Percentiles rank a stretch among this genome's conserved stretches.
Evolutionary conservation across 2,329 filamentous ascomycete species (phyloP).

Genomic region (Arthroderma uncinatum): DNA sequence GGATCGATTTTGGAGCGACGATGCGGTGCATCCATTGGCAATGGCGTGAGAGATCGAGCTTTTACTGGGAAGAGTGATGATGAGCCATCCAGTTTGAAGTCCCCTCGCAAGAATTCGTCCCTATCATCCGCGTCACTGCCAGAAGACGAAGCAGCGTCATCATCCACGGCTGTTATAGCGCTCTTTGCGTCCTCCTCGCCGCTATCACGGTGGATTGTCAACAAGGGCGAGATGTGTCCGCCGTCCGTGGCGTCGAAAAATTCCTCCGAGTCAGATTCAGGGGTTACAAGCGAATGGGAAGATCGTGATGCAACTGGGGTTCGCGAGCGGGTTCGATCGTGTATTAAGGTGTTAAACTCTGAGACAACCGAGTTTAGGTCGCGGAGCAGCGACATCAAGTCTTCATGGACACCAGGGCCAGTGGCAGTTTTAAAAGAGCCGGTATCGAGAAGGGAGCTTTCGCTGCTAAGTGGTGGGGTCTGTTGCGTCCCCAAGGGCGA

Average conservation of each 20-base stretch:
- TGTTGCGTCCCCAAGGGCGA: constrained; percentile 38
- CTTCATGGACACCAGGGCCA: constrained; percentile 55
- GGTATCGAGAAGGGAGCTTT: constrained; percentile 11
- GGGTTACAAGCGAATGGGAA: constrained; percentile 43
- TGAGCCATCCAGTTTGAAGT: constrained; percentile 25
- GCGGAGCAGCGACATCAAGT: constrained; percentile 69
- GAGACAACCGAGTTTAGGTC: constrained; percentile 75
- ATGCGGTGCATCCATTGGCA: constrained; percentile 58
- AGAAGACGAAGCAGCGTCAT: constrained; percentile 39
- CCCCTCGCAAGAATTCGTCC: constrained; percentile 29
- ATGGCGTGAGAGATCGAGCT: constrained; percentile 63
- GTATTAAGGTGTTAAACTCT: constrained; percentile 68
- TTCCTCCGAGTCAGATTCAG: constrained; percentile 72
- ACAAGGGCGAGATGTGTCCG: constrained; percentile 51
- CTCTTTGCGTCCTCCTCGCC: constrained; percentile 55
- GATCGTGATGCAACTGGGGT: constrained; percentile 47
- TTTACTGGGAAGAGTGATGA: constrained; percentile 58
- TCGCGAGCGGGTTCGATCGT: constrained; percentile 58
- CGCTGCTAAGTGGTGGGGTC: constrained; percentile 36
- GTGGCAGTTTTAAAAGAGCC: background rate
- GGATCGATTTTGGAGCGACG: constrained; percentile 61
- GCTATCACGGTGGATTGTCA: constrained; percentile 63
- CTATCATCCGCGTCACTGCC: constrained; percentile 47
- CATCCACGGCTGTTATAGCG: constrained; percentile 38
- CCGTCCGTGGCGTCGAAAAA: constrained; percentile 85